Evolutionary conservation across 2,329 filamentous ascomycete species (phyloP).

Genomic region (Fusarium aywerte): DNA sequence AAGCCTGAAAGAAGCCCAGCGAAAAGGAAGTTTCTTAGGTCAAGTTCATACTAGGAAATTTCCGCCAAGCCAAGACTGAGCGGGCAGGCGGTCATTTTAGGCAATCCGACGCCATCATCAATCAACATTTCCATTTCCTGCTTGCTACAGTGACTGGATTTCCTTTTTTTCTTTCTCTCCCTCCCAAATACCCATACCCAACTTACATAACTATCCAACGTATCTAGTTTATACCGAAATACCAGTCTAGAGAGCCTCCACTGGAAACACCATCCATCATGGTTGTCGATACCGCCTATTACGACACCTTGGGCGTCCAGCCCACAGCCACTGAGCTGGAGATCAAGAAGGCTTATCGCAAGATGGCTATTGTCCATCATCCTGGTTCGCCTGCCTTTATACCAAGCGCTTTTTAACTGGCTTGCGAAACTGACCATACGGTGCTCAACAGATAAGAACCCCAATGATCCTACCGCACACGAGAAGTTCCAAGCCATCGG

Average conservation of each 20-base stretch:
- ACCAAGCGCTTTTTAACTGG: background rate
- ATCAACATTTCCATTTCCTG: slow-evolving; percentile 24
- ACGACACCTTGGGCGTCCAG: slow-evolving; percentile 85
- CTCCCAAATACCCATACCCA: background rate
- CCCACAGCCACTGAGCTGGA: slow-evolving; percentile 88
- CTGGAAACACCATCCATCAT: slow-evolving; percentile 60
- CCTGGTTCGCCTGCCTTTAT: slow-evolving; percentile 66
- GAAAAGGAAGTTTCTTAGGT: slow-evolving; percentile 21
- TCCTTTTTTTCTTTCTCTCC: slow-evolving; percentile 3
- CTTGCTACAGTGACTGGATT: slow-evolving; percentile 12
- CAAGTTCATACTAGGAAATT: slow-evolving; percentile 27
- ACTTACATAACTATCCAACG: background rate
- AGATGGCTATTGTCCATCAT: slow-evolving; percentile 92
- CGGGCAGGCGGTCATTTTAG: slow-evolving; percentile 37
- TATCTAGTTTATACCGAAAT: slow-evolving; percentile 17
- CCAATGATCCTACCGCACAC: slow-evolving; percentile 92
- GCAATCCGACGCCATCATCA: slow-evolving; percentile 44
- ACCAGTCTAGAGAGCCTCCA: slow-evolving; percentile 5
- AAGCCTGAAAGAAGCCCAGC: slow-evolving; percentile 18
- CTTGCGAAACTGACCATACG: slow-evolving; percentile 8
- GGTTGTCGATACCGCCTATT: slow-evolving; percentile 90
- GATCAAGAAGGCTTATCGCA: slow-evolving; percentile 97
- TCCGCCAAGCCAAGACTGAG: slow-evolving; percentile 27
- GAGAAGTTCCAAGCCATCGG: slow-evolving; percentile 92
- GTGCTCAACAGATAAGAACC: slow-evolving; percentile 84